These are phyloP conservation scores for Metschnikowia gruessii DNA, from an alignment of 805 yeast genomes.

Conservation along the genomic window DNA sequence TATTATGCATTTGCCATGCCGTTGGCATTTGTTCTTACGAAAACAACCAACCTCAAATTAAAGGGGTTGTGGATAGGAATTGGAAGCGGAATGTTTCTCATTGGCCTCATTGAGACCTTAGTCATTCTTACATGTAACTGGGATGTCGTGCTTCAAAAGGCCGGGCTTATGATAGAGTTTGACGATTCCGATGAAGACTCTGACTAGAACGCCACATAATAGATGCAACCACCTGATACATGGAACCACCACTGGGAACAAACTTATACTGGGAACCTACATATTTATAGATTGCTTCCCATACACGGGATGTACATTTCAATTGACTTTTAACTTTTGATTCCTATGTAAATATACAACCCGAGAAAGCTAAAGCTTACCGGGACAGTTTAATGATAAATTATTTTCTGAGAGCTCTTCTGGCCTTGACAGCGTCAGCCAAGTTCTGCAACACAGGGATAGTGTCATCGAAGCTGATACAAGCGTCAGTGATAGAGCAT, in stretches of 20 bases:
- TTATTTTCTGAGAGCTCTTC: slow-evolving; percentile 49
- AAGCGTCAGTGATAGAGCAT: slow-evolving; percentile 95
- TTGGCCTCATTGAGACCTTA: slow-evolving; percentile 48
- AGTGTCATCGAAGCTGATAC: slow-evolving; percentile 91
- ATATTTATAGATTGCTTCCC: too few relatives aligned
- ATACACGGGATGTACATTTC: too few relatives aligned
- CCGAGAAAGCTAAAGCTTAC: not conserved
- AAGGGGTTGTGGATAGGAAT: slow-evolving; percentile 74
- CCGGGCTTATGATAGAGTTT: slow-evolving; percentile 25
- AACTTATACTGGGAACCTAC: too few relatives aligned
- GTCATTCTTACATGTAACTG: slow-evolving; percentile 52
- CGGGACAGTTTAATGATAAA: not conserved
- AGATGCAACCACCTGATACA: too few relatives aligned
- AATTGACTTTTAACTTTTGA: not conserved
- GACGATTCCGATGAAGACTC: slow-evolving; percentile 15
- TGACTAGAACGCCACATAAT: not conserved
- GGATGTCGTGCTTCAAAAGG: slow-evolving; percentile 42
- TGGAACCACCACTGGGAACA: too few relatives aligned
- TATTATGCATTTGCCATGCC: slow-evolving; percentile 75
- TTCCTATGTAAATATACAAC: not conserved
- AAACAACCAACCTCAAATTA: slow-evolving; percentile 42
- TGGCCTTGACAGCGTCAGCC: slow-evolving; percentile 76
- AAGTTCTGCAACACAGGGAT: slow-evolving; percentile 73
- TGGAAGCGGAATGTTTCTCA: slow-evolving; percentile 58
- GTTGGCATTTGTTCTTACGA: slow-evolving; percentile 55